Conservation (phyloP, 495 filamentous ascomycete species). For the Hyaloscypha hepaticicola region DNA sequence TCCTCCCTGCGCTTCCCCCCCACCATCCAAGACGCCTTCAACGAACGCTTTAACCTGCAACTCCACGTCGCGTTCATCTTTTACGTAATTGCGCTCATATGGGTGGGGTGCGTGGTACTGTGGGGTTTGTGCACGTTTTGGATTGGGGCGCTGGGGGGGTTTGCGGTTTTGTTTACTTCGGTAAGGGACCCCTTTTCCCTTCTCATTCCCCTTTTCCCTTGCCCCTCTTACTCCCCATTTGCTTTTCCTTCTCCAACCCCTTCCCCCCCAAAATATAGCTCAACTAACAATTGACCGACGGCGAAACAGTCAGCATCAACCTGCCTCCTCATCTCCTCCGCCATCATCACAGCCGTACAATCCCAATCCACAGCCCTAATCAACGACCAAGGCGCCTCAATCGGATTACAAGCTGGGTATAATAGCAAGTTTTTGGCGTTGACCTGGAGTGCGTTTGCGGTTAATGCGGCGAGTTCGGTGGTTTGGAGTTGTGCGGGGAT, state of each 20-base stretch:
- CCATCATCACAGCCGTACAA: background rate
- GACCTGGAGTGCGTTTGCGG: slow-evolving; percentile 17
- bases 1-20: slow-evolving; percentile 8
- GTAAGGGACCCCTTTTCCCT: slow-evolving; percentile 1
- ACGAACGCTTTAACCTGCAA: background rate
- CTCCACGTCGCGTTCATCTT: slow-evolving; percentile 12
- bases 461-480: background rate
- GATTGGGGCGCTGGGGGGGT: background rate
- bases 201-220: background rate
- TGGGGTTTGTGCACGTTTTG: background rate
- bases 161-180: background rate
- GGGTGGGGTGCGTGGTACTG: background rate
- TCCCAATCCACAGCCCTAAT: slow-evolving; percentile 2
- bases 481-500: background rate
- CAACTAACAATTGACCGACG: background rate
- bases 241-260: background rate
- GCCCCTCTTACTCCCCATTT: background rate
- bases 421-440: slow-evolving; percentile 3
- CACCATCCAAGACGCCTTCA: background rate
- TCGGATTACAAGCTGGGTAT: background rate
- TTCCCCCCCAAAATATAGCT: background rate
- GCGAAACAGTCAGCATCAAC: background rate
- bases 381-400: background rate
- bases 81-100: slow-evolving; percentile 4
- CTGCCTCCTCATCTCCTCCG: slow-evolving; percentile 9